These are phyloP conservation scores for Myxozyma mucilagina DNA, from an alignment of 805 yeast species.

Conservation along the genomic window DNA sequence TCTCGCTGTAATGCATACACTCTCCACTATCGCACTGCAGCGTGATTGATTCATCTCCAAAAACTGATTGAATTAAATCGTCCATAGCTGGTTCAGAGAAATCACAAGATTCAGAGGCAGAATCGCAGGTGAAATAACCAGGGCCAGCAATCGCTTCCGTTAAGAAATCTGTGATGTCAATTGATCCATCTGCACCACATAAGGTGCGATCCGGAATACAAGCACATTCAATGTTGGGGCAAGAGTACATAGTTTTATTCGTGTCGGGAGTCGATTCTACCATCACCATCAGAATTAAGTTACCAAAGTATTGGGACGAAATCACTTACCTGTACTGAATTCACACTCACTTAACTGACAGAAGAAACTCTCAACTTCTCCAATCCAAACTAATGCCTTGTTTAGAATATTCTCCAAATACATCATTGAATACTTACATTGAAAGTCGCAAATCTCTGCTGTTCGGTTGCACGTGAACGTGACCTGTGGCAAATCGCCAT, in stretches of 20 bases:
- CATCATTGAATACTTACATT: conserved; percentile 43
- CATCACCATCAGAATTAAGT: not conserved
- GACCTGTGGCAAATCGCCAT: conserved; percentile 84
- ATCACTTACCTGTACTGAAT: conserved; percentile 59
- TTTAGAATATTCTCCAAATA: not conserved
- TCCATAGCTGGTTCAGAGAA: conserved; percentile 97
- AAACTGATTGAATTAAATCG: conserved; percentile 81
- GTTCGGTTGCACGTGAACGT: conserved; percentile 84
- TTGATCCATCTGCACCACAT: conserved; percentile 92
- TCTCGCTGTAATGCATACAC: conserved; percentile 86
- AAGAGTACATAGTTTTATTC: conserved; percentile 73
- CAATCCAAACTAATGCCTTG: conserved; percentile 68
- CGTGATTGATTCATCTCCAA: conserved; percentile 92
- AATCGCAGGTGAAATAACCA: conserved; percentile 83
- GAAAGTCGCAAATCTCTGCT: conserved; percentile 73
- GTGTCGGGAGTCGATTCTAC: conserved; percentile 34
- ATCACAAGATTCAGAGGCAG: conserved; percentile 59
- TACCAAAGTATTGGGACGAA: not conserved
- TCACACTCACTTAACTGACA: conserved; percentile 79
- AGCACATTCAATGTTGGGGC: conserved; percentile 76
- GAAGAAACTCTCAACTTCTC: conserved; percentile 81
- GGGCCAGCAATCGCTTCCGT: conserved; percentile 91
- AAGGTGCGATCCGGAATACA: conserved; percentile 91
- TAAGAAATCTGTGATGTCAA: conserved; percentile 84
- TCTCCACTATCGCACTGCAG: conserved; percentile 82